Percentiles rank a stretch among this genome's conserved stretches.
phyloP scores from a whole-genome alignment of 2,329 filamentous ascomycete genomes.

The Teratosphaeria viscida region DNA sequence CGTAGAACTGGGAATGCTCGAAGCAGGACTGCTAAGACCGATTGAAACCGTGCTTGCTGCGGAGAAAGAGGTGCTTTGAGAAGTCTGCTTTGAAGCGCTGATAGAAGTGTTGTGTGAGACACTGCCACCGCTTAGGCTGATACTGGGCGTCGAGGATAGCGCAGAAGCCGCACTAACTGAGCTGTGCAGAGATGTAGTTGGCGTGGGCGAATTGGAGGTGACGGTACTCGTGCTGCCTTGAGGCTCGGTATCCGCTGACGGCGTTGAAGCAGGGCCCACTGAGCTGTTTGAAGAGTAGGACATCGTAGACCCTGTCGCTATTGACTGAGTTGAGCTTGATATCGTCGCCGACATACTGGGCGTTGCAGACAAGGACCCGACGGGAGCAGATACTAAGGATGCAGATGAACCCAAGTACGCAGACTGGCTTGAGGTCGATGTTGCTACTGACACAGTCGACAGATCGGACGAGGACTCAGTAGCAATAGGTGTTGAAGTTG shows the following conservation, averaged over 20 bases:
- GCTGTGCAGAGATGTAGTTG: not conserved
- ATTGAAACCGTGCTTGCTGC: not conserved
- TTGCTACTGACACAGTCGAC: not conserved
- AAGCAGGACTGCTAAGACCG: not conserved
- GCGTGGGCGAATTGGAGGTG: not conserved
- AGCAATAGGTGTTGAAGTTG: not conserved
- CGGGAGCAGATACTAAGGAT: no score
- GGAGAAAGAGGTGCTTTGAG: not conserved
- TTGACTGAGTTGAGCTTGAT: not conserved
- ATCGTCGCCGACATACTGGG: no score
- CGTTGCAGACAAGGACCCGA: no score
- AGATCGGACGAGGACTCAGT: no score
- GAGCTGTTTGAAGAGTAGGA: not conserved
- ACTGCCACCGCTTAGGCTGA: not conserved
- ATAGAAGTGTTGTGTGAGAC: not conserved
- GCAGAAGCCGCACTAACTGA: not conserved
- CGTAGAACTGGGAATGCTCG: not conserved
- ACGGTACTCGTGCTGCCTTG: not conserved
- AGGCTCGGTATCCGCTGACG: not conserved
- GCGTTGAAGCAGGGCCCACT: not conserved
- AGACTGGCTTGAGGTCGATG: no score
- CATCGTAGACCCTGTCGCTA: not conserved
- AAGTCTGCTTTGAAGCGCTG: not conserved
- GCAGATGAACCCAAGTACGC: no score
- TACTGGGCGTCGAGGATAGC: not conserved